Percentiles rank a stretch among this genome's conserved stretches.
These are phyloP conservation scores for Suhomyces kilbournensis DNA, from an alignment of 805 yeast species.

Conservation along the genomic window DNA sequence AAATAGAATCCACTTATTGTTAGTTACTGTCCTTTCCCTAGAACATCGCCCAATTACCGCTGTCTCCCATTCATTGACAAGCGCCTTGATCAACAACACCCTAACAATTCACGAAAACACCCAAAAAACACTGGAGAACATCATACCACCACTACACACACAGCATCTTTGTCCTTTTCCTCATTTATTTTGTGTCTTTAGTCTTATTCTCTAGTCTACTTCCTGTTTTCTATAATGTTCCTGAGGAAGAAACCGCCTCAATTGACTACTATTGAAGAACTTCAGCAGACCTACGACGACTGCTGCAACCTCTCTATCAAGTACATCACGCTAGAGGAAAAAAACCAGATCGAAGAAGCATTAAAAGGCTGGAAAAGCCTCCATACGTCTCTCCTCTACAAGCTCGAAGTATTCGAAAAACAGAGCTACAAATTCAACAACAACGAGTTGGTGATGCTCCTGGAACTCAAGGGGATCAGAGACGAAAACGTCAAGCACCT, in stretches of 20 bases:
- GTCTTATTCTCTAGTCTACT: not conserved
- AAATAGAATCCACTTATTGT: not conserved
- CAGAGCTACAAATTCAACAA: slow-evolving; percentile 22
- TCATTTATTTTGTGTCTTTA: too few relatives aligned
- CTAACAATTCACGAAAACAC: too few relatives aligned
- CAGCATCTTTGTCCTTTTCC: too few relatives aligned
- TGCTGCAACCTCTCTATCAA: slow-evolving; percentile 57
- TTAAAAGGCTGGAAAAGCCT: slow-evolving; percentile 71
- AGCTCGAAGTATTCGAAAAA: slow-evolving; percentile 53
- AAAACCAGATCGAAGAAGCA: slow-evolving; percentile 50
- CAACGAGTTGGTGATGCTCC: slow-evolving; percentile 25
- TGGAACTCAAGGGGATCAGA: slow-evolving; percentile 35
- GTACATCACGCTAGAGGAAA: slow-evolving; percentile 58
- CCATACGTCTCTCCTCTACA: slow-evolving; percentile 58
- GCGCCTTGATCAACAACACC: not conserved
- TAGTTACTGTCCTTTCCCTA: not conserved
- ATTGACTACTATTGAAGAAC: slow-evolving; percentile 48
- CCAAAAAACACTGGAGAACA: too few relatives aligned
- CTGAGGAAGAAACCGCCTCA: slow-evolving; percentile 56
- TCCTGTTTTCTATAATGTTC: slow-evolving; percentile 30
- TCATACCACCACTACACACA: too few relatives aligned
- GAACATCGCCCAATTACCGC: not conserved
- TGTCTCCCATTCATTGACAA: not conserved
- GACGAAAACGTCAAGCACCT: slow-evolving; percentile 44
- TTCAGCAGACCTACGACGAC: slow-evolving; percentile 59